phyloP scores from a whole-genome alignment of 306 rosid species.

The Coriaria nepalensis region DNA sequence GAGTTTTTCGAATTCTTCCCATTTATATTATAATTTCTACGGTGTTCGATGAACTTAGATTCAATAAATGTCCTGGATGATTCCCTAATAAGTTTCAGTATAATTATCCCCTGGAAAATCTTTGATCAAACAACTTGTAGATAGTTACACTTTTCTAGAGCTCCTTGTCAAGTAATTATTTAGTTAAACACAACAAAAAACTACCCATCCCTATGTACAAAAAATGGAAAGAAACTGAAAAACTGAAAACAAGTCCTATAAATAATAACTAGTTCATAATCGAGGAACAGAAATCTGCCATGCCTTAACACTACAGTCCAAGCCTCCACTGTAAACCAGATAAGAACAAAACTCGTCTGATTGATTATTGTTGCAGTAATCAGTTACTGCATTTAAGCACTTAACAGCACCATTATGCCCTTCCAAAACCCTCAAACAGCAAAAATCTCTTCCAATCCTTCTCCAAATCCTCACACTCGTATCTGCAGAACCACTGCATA shows the following conservation, averaged over 20 bases:
- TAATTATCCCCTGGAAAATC: too few species aligned
- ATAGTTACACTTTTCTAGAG: too few species aligned
- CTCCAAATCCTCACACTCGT: slow-evolving; percentile 70
- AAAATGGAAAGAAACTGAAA: slow-evolving; percentile 2
- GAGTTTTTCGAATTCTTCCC: too few species aligned
- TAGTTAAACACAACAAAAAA: background rate
- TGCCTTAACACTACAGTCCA: slow-evolving; percentile 61
- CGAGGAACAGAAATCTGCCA: slow-evolving; percentile 54
- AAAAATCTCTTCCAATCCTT: slow-evolving; percentile 30
- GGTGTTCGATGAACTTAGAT: too few species aligned
- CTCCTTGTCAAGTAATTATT: too few species aligned
- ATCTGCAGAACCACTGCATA: slow-evolving; percentile 88
- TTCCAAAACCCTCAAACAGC: slow-evolving; percentile 57
- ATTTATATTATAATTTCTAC: too few species aligned
- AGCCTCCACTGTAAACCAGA: slow-evolving; percentile 62
- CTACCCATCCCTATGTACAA: background rate
- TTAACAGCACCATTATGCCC: slow-evolving; percentile 74
- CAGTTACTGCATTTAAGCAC: slow-evolving; percentile 42
- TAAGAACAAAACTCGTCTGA: slow-evolving; percentile 8
- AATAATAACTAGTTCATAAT: slow-evolving; percentile 6
- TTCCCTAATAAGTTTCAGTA: too few species aligned
- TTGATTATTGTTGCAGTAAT: slow-evolving; percentile 9
- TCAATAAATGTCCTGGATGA: too few species aligned
- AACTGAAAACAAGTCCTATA: background rate
- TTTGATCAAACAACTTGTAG: too few species aligned